These are phyloP conservation scores for Leishmania amazonensis DNA, from an alignment of 208 protist genomes.

Conservation along the genomic window DNA sequence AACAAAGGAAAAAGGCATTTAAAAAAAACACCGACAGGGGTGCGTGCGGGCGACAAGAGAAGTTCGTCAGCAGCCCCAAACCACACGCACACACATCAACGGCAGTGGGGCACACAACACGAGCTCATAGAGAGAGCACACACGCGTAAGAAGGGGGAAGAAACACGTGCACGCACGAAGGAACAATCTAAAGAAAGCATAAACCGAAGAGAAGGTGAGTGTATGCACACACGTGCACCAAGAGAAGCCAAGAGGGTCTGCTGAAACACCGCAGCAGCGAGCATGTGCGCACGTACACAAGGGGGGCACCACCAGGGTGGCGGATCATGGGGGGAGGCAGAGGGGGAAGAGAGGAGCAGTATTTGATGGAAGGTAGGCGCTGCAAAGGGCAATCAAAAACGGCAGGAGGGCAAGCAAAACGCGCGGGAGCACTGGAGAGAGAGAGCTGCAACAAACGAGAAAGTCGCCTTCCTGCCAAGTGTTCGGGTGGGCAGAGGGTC, in stretches of 20 bases:
- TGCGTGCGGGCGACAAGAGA: not conserved
- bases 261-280: not conserved
- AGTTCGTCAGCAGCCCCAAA: not conserved
- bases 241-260: not conserved
- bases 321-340: not conserved
- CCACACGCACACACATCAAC: too few relatives aligned
- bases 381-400: not conserved
- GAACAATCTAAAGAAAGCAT: too few relatives aligned
- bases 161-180: too few relatives aligned
- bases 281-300: too few relatives aligned
- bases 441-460: not conserved
- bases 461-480: too few relatives aligned
- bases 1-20: not conserved
- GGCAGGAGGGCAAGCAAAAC: not conserved
- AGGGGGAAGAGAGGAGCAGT: not conserved
- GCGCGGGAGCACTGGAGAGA: not conserved
- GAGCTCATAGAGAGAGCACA: too few relatives aligned
- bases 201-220: too few relatives aligned
- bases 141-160: too few relatives aligned
- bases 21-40: not conserved
- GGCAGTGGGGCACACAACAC: too few relatives aligned
- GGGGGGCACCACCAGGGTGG: not conserved
- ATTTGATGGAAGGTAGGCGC: too few relatives aligned
- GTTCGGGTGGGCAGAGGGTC: too few relatives aligned
- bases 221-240: too few relatives aligned